Evolutionary conservation across 208 protist species (phyloP).

Genomic region (Leishmania lainsoni): DNA sequence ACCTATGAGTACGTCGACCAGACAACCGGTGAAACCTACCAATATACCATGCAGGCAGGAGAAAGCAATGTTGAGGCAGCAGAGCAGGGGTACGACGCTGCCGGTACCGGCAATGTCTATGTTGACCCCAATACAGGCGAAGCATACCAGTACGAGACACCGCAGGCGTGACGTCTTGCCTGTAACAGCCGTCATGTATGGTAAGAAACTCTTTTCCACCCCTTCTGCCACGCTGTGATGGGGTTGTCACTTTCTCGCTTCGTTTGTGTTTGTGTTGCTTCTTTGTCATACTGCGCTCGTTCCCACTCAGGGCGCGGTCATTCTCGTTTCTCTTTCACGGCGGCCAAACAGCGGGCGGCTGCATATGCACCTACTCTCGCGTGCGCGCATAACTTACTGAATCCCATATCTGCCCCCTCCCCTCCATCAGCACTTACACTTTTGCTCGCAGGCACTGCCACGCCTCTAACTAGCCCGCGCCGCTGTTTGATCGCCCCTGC

Average conservation of each 20-base stretch:
- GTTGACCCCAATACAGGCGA: constrained; percentile 30
- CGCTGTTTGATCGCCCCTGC: background rate
- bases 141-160: constrained; percentile 22
- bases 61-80: background rate
- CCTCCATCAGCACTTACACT: background rate
- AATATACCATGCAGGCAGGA: constrained; percentile 16
- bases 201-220: background rate
- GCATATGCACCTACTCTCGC: background rate
- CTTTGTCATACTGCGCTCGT: background rate
- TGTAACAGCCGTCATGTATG: background rate
- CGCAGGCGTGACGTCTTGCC: background rate
- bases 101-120: background rate
- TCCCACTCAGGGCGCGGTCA: background rate
- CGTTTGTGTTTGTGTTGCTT: background rate
- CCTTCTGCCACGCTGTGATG: background rate
- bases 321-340: background rate
- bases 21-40: constrained; percentile 31
- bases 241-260: background rate
- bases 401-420: background rate
- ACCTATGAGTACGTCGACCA: constrained; percentile 34
- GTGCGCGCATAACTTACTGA: background rate
- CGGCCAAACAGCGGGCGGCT: background rate
- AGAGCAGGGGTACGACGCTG: constrained; percentile 5
- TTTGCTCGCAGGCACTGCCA: background rate
- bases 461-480: background rate